Conservation (phyloP, 805 yeast genomes). For the Wickerhamiella dianesei region DNA sequence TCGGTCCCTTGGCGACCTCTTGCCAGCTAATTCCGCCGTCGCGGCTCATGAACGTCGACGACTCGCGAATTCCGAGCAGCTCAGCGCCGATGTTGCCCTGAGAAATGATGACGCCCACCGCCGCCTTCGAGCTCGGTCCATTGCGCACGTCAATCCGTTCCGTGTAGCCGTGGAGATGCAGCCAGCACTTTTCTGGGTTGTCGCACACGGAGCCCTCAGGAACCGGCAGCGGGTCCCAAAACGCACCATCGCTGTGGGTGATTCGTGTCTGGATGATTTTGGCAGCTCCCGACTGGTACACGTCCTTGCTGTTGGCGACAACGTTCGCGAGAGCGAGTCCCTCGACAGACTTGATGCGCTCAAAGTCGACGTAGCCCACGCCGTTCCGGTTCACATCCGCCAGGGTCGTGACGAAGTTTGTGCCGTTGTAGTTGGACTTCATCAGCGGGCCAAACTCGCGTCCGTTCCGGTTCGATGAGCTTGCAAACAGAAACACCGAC, state of each 20-base stretch:
- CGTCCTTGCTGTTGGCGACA: slow-evolving; percentile 43
- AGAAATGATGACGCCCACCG: slow-evolving; percentile 78
- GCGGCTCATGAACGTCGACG: slow-evolving; percentile 62
- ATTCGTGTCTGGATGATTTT: slow-evolving; percentile 60
- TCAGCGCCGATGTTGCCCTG: slow-evolving; percentile 79
- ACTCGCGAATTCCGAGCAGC: slow-evolving; percentile 37
- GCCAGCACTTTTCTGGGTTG: slow-evolving; percentile 43
- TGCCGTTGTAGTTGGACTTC: slow-evolving; percentile 86
- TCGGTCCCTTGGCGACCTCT: slow-evolving; percentile 57
- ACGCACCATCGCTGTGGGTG: slow-evolving; percentile 83
- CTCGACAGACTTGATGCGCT: slow-evolving; percentile 66
- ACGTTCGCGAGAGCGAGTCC: slow-evolving; percentile 69
- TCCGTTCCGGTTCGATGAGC: slow-evolving; percentile 40
- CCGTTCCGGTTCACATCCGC: slow-evolving; percentile 60
- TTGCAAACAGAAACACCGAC: slow-evolving; percentile 70
- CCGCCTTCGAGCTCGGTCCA: slow-evolving; percentile 76
- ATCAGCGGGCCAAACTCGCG: slow-evolving; percentile 64
- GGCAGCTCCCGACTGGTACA: slow-evolving; percentile 27
- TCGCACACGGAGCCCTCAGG: slow-evolving; percentile 39
- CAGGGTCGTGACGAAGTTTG: slow-evolving; percentile 59
- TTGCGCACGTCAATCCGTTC: slow-evolving; percentile 76
- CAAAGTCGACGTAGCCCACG: slow-evolving; percentile 77
- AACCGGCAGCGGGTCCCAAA: slow-evolving; percentile 62
- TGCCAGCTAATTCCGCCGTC: slow-evolving; percentile 90
- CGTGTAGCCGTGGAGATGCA: slow-evolving; percentile 81